Percentiles rank a stretch among this genome's conserved stretches.
Evolutionary conservation across 768 basidiomycete species (phyloP).

Genomic region (Suillus decipiens): DNA sequence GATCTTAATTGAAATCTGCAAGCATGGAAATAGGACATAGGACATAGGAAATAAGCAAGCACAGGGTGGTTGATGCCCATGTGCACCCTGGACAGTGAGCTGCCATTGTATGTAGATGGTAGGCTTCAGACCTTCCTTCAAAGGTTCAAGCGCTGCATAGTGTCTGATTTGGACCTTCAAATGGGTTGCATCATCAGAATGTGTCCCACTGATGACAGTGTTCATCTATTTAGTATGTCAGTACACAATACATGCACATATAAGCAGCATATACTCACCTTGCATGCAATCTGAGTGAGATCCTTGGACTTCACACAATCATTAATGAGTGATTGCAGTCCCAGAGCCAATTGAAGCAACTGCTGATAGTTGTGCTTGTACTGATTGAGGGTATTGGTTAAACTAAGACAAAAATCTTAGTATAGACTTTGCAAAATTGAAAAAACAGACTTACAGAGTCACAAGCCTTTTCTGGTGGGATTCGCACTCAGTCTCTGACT

Average conservation of each 20-base stretch:
- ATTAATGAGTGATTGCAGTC: too few relatives aligned
- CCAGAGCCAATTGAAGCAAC: conserved; percentile 6
- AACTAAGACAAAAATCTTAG: neutral
- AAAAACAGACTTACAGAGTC: neutral
- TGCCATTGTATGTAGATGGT: conserved; percentile 5
- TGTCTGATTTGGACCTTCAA: neutral
- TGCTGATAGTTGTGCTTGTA: conserved; percentile 1
- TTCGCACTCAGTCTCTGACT: neutral
- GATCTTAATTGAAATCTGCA: neutral
- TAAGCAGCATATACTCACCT: neutral
- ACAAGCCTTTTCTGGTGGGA: neutral
- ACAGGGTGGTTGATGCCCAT: conserved; percentile 13
- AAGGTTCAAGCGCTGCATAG: conserved; percentile 6
- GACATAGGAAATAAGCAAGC: conserved; percentile 6
- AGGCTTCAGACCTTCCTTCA: neutral
- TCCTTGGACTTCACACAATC: neutral
- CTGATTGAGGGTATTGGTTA: neutral
- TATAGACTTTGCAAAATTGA: too few relatives aligned
- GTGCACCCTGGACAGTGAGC: neutral
- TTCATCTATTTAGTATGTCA: neutral
- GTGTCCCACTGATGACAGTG: neutral
- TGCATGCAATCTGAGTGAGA: neutral
- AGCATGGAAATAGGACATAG: too few relatives aligned
- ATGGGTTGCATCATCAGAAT: neutral
- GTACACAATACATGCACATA: neutral